phyloP scores from a whole-genome alignment of 305 asterid genomes.

The Fraxinus velutina region DNA sequence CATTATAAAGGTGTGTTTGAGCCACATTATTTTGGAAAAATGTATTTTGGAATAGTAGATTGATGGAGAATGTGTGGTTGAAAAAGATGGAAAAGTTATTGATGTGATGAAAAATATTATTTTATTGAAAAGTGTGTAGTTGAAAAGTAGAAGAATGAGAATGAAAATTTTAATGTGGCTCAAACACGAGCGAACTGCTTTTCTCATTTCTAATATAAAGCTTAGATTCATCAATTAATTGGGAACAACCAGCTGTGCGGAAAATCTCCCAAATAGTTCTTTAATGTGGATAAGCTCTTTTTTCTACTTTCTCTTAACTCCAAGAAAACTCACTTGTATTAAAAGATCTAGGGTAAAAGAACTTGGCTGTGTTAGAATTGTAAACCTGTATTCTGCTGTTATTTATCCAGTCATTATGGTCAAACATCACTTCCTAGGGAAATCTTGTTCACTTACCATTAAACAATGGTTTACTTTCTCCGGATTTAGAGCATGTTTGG shows the following conservation, averaged over 20 bases:
- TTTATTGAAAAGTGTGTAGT: too few species aligned
- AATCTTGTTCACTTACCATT: constrained; percentile 7
- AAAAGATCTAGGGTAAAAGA: constrained; percentile 15
- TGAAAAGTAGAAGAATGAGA: too few species aligned
- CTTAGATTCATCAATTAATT: constrained; percentile 6
- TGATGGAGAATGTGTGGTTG: too few species aligned
- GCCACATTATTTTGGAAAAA: too few species aligned
- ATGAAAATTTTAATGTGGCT: too few species aligned
- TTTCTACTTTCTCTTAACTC: neutral
- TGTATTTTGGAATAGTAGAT: too few species aligned
- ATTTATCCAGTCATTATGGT: neutral
- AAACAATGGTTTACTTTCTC: constrained; percentile 8
- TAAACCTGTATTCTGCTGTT: neutral
- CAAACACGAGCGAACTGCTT: neutral
- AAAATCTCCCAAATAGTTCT: neutral
- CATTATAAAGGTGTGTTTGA: too few species aligned
- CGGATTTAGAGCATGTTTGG: neutral
- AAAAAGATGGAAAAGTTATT: too few species aligned
- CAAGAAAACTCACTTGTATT: neutral
- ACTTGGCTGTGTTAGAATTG: neutral
- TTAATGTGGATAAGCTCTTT: neutral
- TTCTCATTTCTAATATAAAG: neutral
- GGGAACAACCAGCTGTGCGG: neutral
- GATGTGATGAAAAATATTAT: too few species aligned
- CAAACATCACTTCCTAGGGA: neutral